These are phyloP conservation scores for Colletotrichum scovillei DNA, from an alignment of 2,329 filamentous ascomycete species.

Conservation along the genomic window DNA sequence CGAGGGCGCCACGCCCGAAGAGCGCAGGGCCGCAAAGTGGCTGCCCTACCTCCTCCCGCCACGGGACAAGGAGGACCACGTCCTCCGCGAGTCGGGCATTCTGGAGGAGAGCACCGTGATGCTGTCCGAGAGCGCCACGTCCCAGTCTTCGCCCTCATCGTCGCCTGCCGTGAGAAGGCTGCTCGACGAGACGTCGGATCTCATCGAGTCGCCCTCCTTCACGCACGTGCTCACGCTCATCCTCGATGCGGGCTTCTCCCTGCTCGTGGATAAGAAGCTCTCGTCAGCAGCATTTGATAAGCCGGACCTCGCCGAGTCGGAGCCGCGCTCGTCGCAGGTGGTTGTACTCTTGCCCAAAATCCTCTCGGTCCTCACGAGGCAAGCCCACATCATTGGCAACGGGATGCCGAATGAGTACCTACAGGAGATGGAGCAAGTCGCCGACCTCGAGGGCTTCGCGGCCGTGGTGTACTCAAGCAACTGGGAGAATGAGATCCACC, in stretches of 20 bases:
- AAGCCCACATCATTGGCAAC: conserved; percentile 89
- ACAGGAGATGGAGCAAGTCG: conserved; percentile 79
- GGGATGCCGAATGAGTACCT: conserved; percentile 79
- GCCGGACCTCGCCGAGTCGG: conserved; percentile 42
- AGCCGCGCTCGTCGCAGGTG: conserved; percentile 63
- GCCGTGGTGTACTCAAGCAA: conserved; percentile 91
- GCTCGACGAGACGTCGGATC: conserved; percentile 94
- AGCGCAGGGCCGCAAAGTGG: conserved; percentile 71
- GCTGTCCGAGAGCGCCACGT: conserved; percentile 43
- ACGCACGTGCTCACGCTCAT: conserved; percentile 86
- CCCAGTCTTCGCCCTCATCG: conserved; percentile 54
- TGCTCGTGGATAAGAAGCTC: conserved; percentile 85
- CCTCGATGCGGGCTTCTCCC: conserved; percentile 88
- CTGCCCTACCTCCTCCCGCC: conserved; percentile 86
- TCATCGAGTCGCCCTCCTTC: conserved; percentile 94
- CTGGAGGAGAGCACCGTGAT: conserved; percentile 61
- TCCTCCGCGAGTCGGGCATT: conserved; percentile 89
- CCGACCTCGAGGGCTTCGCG: conserved; percentile 84
- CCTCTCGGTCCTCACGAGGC: conserved; percentile 87
- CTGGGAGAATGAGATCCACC: conserved; percentile 74
- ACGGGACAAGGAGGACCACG: conserved; percentile 80
- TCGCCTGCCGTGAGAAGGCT: conserved; percentile 78
- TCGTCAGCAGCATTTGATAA: conserved; percentile 82
- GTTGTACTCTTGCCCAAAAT: conserved; percentile 82
- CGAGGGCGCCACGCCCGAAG: conserved; percentile 69